phyloP scores from a whole-genome alignment of 352 stramenopile species.

The Phytophthora citricola region DNA sequence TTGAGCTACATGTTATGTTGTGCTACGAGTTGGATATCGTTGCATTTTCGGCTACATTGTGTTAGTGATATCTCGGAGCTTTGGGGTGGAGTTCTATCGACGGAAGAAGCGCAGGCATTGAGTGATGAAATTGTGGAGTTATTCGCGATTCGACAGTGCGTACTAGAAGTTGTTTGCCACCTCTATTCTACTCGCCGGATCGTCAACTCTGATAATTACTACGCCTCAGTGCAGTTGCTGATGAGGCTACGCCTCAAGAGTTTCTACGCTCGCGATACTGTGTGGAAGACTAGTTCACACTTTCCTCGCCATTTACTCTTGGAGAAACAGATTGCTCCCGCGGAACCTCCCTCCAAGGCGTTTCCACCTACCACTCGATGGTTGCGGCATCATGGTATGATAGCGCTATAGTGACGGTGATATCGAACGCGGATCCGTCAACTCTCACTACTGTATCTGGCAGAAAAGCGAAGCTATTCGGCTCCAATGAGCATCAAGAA shows the following conservation, averaged over 20 bases:
- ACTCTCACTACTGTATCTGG: conserved; percentile 19
- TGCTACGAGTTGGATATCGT: conserved; percentile 27
- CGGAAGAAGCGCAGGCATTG: not conserved
- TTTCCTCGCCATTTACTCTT: conserved; percentile 30
- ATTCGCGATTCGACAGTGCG: conserved; percentile 19
- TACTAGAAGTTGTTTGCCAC: conserved; percentile 34
- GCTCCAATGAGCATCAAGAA: conserved; percentile 2
- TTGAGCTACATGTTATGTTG: conserved; percentile 36
- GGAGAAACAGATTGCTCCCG: conserved; percentile 17
- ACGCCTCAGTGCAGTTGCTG: conserved; percentile 40
- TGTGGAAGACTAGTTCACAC: conserved; percentile 28
- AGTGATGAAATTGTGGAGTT: conserved; percentile 6
- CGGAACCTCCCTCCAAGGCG: not conserved
- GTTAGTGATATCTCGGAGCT: conserved; percentile 24
- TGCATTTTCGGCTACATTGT: conserved; percentile 41
- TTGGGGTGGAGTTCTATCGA: conserved; percentile 7
- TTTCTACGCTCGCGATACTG: conserved; percentile 28
- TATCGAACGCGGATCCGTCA: conserved; percentile 34
- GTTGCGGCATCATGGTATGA: conserved; percentile 34
- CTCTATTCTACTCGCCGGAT: conserved; percentile 27
- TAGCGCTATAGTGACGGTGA: conserved; percentile 29
- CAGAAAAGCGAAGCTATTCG: not conserved
- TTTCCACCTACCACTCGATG: conserved; percentile 7
- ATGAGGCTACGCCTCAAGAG: conserved; percentile 25
- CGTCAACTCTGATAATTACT: conserved; percentile 46